These are phyloP conservation scores for Corchorus olitorius DNA, from an alignment of 345 rosid genomes.

Conservation along the genomic window DNA sequence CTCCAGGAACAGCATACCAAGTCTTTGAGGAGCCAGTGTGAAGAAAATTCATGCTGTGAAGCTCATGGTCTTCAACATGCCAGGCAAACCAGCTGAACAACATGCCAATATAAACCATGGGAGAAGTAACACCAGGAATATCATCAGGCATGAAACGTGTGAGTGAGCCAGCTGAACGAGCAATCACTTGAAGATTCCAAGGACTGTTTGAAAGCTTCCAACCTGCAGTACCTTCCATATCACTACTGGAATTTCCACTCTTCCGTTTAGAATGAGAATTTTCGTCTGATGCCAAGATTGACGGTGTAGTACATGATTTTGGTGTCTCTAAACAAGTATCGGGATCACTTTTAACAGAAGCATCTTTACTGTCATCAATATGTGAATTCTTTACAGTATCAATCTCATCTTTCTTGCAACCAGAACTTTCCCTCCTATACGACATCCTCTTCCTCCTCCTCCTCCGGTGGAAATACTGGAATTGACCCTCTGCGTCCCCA, in stretches of 20 bases:
- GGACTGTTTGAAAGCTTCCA: conserved; percentile 99
- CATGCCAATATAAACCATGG: conserved; percentile 98
- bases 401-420: conserved; percentile 32
- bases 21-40: conserved; percentile 96
- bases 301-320: conserved; percentile 30
- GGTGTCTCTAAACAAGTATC: conserved; percentile 30
- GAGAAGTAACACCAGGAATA: conserved; percentile 98
- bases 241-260: conserved; percentile 43
- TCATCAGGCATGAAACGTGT: conserved; percentile 99
- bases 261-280: conserved; percentile 43
- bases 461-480: conserved; percentile 64
- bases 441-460: conserved; percentile 68
- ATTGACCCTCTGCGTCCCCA: conserved; percentile 77
- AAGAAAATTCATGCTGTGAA: conserved; percentile 98
- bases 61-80: conserved; percentile 99
- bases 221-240: conserved; percentile 90
- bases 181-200: conserved; percentile 96
- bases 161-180: conserved; percentile 95
- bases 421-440: conserved; percentile 53
- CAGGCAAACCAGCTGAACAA: conserved; percentile 99
- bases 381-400: conserved; percentile 23
- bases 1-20: conserved; percentile 97
- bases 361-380: conserved; percentile 31
- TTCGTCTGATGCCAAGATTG: conserved; percentile 36
- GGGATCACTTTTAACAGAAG: conserved; percentile 27